Conservation (phyloP, 2,329 filamentous ascomycete genomes). For the Coniochaeta hoffmannii region DNA sequence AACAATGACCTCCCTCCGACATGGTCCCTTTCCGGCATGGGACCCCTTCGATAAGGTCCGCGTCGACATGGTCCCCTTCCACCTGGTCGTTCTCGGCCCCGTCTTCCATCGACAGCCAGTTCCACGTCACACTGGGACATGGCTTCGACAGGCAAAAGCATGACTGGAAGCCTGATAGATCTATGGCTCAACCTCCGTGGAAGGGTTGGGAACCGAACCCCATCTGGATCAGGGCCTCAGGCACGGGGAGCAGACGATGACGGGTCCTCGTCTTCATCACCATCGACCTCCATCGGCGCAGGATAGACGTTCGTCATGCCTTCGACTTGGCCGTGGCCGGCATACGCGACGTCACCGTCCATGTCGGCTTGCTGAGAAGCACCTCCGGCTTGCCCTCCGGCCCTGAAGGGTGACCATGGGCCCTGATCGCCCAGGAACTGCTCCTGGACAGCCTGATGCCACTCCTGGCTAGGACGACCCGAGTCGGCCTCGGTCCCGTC, state of each 20-base stretch:
- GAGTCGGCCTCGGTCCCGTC: neutral
- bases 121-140: too few relatives aligned
- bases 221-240: neutral
- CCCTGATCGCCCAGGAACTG: neutral
- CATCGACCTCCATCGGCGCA: neutral
- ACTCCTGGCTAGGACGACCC: neutral
- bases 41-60: too few relatives aligned
- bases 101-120: too few relatives aligned
- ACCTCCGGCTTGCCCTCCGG: neutral
- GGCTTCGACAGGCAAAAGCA: too few relatives aligned
- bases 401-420: neutral
- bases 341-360: neutral
- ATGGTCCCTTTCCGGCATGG: too few relatives aligned
- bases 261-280: neutral
- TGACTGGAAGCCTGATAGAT: too few relatives aligned
- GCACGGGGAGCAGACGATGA: neutral
- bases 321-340: neutral
- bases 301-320: neutral
- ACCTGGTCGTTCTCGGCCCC: too few relatives aligned
- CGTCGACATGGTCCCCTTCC: too few relatives aligned
- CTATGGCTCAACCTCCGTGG: too few relatives aligned
- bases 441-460: neutral
- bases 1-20: too few relatives aligned
- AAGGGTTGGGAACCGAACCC: too few relatives aligned
- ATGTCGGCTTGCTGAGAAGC: neutral